Evolutionary conservation across 768 basidiomycete genomes (phyloP), one percentile per base, ranked within the genome.

Genomic region (Auricularia heimuer): DNA sequence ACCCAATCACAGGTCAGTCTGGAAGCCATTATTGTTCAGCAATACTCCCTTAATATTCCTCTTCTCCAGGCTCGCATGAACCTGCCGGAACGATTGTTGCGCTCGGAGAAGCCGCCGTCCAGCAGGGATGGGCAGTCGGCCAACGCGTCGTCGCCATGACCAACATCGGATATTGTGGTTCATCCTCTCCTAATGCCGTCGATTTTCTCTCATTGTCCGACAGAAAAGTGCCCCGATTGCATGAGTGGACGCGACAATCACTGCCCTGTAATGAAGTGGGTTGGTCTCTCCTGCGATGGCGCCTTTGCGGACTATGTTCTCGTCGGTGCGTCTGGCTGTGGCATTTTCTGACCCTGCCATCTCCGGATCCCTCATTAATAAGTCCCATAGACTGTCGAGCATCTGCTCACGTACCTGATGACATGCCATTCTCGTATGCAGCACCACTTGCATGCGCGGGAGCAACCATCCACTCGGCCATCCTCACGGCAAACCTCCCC

Each of bases 391-490:
- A 51, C 47, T 51, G 47, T 18, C 47, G 47, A 10, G 47, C 47
- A 8, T 56, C 65, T 1, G 62, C 63, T 51, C 51, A 42, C 3
- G 33, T 67, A 24, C 66, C 66, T 3, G 63, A 67, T n/a, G 34
- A 45, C 14, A 56, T 67, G 42, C 44, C 63, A 10, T 67, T 67
- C 54, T 36, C 39, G 42, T 64, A 60, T 16, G 66, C 66, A 1
- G 66, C 66, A 8, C 66, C 66, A 3, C 66, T 67, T 18, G 64
- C 64, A 54, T 67, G 66, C 33, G 66, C 66, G 14, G 66, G 66
- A 16, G 54, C 63, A 4, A 67, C 66, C 21, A 60, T 67, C 54
- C 62, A 63, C 56, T 29, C 44, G 14, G 44, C 42, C 44, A 47
- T 66, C 24, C 39, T 54, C 35, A n/a, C 35, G 4, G 62, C 62